A percentile compares a stretch with the other conserved stretches of the same genome.
Conservation (phyloP, 371 early-diverging fungal genomes). For the Agmasoma carcini region DNA sequence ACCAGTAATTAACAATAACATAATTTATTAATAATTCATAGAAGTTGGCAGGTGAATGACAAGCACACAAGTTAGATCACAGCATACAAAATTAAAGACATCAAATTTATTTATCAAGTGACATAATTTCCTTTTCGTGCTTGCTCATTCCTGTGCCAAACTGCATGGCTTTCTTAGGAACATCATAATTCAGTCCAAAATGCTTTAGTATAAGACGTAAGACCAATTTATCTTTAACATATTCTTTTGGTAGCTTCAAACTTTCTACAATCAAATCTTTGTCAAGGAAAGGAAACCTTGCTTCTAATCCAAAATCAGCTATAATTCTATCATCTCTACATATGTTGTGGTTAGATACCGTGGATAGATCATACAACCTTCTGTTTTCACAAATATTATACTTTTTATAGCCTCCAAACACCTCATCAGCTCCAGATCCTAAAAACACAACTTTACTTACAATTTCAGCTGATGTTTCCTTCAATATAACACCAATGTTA, state of each 20-base stretch:
- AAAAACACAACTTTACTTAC: slow-evolving; percentile 18
- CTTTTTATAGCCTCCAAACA: slow-evolving; percentile 46
- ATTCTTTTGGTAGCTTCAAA: neutral
- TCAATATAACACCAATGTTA: slow-evolving; percentile 33
- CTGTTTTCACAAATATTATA: neutral
- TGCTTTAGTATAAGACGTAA: slow-evolving; percentile 27
- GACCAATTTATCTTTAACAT: slow-evolving; percentile 23
- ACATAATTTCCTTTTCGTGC: too few species aligned
- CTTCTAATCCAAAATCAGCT: slow-evolving; percentile 24
- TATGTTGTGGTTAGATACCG: slow-evolving; percentile 35
- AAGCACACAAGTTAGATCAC: too few species aligned
- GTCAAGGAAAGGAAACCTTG: slow-evolving; percentile 40
- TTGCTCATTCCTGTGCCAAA: slow-evolving; percentile 36
- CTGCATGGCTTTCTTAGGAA: slow-evolving; percentile 46
- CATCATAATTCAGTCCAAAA: slow-evolving; percentile 12
- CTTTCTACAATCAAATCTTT: slow-evolving; percentile 14
- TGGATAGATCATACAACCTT: slow-evolving; percentile 22
- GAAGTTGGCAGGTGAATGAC: too few species aligned
- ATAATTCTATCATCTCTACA: slow-evolving; percentile 42
- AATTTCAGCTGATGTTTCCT: slow-evolving; percentile 29
- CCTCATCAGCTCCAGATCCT: slow-evolving; percentile 47
- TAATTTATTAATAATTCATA: too few species aligned
- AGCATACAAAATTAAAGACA: too few species aligned
- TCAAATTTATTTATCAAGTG: too few species aligned
- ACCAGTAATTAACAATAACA: too few species aligned